A percentile compares a stretch with the other conserved stretches of the same genome.
Conservation (phyloP, 371 early-diverging fungal genomes). For the Mortierella sp. region DNA sequence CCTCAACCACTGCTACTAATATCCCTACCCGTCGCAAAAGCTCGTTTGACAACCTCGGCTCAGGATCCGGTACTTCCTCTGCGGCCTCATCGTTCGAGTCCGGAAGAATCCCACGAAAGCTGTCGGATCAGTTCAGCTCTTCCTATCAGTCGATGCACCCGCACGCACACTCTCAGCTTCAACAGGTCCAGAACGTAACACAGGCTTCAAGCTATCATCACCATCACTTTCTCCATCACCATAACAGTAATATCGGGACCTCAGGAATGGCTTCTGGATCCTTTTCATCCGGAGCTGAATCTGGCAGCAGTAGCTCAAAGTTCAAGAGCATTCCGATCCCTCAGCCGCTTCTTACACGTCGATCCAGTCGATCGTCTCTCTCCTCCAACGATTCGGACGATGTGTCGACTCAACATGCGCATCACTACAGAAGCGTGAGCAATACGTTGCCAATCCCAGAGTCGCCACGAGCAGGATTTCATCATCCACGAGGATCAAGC, state of each 20-base stretch:
- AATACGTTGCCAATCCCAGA: conserved; percentile 41
- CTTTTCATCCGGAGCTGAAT: conserved; percentile 24
- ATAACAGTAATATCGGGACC: conserved; percentile 7
- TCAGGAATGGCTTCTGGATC: conserved; percentile 24
- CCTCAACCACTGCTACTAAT: conserved; percentile 28
- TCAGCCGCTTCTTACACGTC: conserved; percentile 54
- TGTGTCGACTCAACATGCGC: conserved; percentile 20
- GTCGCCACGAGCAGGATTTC: conserved; percentile 27
- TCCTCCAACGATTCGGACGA: conserved; percentile 57
- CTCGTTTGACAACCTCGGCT: conserved; percentile 51
- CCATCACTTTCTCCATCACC: conserved; percentile 27
- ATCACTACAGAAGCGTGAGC: conserved; percentile 38
- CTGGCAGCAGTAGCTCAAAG: conserved; percentile 32
- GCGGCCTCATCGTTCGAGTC: conserved; percentile 51
- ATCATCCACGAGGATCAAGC: conserved; percentile 27
- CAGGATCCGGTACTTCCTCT: conserved; percentile 46
- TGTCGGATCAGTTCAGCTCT: conserved; percentile 47
- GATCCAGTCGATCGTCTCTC: conserved; percentile 53
- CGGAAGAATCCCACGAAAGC: conserved; percentile 29
- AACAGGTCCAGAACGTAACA: conserved; percentile 10
- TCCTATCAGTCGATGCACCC: conserved; percentile 46
- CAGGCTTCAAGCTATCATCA: conserved; percentile 15
- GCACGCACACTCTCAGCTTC: conserved; percentile 16
- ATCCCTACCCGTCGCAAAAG: conserved; percentile 46
- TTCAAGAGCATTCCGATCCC: conserved; percentile 57